Conservation (phyloP, 2,329 filamentous ascomycete genomes). For the Cordyceps javanica region DNA sequence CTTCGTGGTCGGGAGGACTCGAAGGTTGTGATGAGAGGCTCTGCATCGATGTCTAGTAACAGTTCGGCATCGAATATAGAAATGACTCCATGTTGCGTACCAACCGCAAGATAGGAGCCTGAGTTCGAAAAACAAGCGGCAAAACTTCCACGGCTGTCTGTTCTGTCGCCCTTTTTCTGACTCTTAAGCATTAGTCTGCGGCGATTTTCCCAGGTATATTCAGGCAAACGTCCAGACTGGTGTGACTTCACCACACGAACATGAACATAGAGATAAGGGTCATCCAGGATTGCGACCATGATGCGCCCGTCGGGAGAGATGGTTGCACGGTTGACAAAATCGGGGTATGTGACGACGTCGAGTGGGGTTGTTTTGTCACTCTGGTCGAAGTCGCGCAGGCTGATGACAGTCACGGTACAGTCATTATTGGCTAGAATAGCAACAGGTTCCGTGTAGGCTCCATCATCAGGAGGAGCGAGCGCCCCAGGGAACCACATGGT, state of each 20-base stretch:
- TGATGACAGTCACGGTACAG: constrained; percentile 78
- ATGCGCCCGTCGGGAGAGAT: constrained; percentile 82
- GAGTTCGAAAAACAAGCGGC: constrained; percentile 71
- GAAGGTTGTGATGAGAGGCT: constrained; percentile 69
- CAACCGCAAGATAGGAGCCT: constrained; percentile 65
- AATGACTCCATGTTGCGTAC: constrained; percentile 74
- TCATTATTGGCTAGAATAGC: constrained; percentile 86
- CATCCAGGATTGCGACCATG: constrained; percentile 80
- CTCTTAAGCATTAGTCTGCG: constrained; percentile 52
- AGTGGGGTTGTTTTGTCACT: constrained; percentile 49
- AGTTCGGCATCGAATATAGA: constrained; percentile 61
- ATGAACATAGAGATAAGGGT: constrained; percentile 81
- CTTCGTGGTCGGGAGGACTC: constrained; percentile 66
- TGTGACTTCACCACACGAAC: constrained; percentile 40
- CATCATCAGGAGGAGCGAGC: constrained; percentile 20
- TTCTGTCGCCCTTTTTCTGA: constrained; percentile 47
- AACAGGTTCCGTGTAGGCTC: constrained; percentile 47
- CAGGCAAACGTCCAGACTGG: constrained; percentile 21
- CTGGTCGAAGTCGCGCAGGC: constrained; percentile 54
- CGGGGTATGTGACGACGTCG: constrained; percentile 66
- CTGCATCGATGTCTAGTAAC: constrained; percentile 37
- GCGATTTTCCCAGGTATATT: constrained; percentile 46
- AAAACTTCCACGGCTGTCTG: constrained; percentile 62
- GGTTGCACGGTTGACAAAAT: constrained; percentile 89
- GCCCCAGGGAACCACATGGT: constrained; percentile 55